A percentile compares a stretch with the other conserved stretches of the same genome.
These are phyloP conservation scores for Exutisphaerella laricina DNA, from an alignment of 2,329 filamentous ascomycete species.

Conservation along the genomic window DNA sequence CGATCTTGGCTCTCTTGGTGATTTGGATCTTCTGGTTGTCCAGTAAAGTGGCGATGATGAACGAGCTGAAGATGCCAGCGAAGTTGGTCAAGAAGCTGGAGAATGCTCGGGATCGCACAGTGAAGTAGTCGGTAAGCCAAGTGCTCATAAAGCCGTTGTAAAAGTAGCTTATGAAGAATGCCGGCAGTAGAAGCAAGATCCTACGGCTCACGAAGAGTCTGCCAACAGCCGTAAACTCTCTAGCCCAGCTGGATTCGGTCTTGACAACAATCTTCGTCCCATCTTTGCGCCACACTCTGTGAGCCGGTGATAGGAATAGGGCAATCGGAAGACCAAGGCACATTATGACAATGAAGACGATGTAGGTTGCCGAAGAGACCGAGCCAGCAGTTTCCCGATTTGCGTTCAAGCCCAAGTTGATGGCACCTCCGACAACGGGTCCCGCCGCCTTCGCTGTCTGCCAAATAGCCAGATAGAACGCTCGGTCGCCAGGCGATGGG, in stretches of 20 bases:
- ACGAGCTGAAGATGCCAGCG: slow-evolving; percentile 59
- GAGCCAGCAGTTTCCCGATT: slow-evolving; percentile 54
- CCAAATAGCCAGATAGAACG: slow-evolving; percentile 63
- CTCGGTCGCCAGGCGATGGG: slow-evolving; percentile 63
- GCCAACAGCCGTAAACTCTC: slow-evolving; percentile 56
- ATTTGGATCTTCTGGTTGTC: slow-evolving; percentile 54
- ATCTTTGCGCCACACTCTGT: slow-evolving; percentile 59
- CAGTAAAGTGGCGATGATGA: slow-evolving; percentile 60
- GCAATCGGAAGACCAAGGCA: slow-evolving; percentile 59
- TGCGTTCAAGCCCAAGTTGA: slow-evolving; percentile 63
- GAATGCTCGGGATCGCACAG: slow-evolving; percentile 61
- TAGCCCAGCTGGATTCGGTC: slow-evolving; percentile 46
- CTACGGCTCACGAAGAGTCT: slow-evolving; percentile 55
- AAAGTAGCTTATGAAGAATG: slow-evolving; percentile 67
- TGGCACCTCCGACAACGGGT: slow-evolving; percentile 65
- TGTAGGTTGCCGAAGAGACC: slow-evolving; percentile 63
- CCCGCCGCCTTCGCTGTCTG: slow-evolving; percentile 56
- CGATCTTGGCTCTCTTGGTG: slow-evolving; percentile 48
- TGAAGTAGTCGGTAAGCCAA: slow-evolving; percentile 57
- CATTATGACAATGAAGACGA: slow-evolving; percentile 67
- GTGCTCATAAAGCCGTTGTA: slow-evolving; percentile 68
- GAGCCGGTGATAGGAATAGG: slow-evolving; percentile 56
- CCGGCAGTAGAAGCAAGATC: slow-evolving; percentile 60
- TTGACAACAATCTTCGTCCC: slow-evolving; percentile 56
- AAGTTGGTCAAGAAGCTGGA: slow-evolving; percentile 66